Evolutionary conservation across 163 green algal genomes (phyloP).

Genomic region (Coccomyxa subellipsoidea): DNA sequence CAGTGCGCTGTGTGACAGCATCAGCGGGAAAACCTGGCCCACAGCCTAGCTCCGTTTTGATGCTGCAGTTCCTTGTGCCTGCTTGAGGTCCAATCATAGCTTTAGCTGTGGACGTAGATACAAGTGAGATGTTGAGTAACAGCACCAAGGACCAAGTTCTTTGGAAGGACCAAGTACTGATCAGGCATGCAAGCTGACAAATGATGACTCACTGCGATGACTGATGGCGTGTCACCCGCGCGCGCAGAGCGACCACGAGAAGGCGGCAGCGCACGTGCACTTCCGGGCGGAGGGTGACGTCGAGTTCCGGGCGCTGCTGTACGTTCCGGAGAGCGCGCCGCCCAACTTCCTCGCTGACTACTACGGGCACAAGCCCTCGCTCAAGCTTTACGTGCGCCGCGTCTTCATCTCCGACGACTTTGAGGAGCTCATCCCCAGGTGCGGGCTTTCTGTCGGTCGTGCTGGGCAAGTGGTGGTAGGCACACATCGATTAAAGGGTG

Average conservation of each 20-base stretch:
- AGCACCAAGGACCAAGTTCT: no score
- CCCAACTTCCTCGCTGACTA: conserved; percentile 87
- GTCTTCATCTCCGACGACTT: conserved; percentile 99
- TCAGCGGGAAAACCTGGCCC: no score
- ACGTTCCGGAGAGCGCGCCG: conserved; percentile 75
- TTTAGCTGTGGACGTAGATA: no score
- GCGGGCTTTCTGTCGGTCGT: no score
- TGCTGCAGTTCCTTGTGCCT: no score
- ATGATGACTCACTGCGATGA: background rate
- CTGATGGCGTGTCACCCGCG: background rate
- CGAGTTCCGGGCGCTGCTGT: conserved; percentile 96
- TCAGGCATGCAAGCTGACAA: no score
- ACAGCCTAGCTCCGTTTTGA: no score
- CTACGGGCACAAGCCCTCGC: conserved; percentile 58
- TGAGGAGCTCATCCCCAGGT: conserved; percentile 93
- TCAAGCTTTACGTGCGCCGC: conserved; percentile 95
- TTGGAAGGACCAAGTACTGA: no score
- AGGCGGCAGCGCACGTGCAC: conserved; percentile 52
- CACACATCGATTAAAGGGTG: background rate
- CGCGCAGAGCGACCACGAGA: conserved; percentile 17
- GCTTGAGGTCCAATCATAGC: no score
- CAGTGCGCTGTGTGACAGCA: no score
- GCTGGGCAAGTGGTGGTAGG: no score
- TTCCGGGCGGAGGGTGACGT: conserved; percentile 92
- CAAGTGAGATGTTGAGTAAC: no score